Conservation (phyloP, 225 moss, liverwort and hornwort species). For the Rhytidiadelphus loreus region DNA sequence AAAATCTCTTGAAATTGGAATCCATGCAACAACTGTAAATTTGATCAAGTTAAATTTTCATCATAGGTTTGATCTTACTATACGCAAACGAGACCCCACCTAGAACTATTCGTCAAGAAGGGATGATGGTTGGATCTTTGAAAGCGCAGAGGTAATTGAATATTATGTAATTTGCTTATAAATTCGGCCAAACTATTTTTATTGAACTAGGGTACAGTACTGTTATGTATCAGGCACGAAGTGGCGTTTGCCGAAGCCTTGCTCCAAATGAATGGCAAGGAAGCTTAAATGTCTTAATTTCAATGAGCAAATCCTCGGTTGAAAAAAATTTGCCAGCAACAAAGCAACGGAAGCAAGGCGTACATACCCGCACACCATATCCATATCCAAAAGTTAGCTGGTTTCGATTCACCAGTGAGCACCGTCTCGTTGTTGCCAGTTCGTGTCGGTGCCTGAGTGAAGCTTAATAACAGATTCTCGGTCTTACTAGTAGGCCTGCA, state of each 20-base stretch:
- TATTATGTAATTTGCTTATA: too few relatives aligned
- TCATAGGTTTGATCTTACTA: background rate
- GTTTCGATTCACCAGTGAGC: background rate
- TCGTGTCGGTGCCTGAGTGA: background rate
- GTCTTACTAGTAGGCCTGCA: background rate
- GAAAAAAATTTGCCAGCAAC: background rate
- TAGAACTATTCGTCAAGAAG: background rate
- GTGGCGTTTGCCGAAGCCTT: background rate
- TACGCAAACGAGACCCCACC: background rate
- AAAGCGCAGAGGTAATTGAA: background rate
- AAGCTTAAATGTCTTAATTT: background rate
- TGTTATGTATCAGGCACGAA: background rate
- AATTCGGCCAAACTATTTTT: background rate
- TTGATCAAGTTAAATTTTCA: background rate
- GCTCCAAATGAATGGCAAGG: background rate
- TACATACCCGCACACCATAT: background rate
- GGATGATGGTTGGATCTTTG: background rate
- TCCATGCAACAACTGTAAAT: background rate
- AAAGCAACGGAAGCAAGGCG: background rate
- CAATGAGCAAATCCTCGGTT: background rate
- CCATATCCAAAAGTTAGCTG: background rate
- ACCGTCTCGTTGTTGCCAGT: background rate
- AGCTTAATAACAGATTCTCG: background rate
- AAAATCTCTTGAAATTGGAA: too few relatives aligned
- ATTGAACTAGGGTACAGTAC: background rate